Base-by-base conservation (phyloP, 768 basidiomycete species). In the Trametes cingulata region DNA sequence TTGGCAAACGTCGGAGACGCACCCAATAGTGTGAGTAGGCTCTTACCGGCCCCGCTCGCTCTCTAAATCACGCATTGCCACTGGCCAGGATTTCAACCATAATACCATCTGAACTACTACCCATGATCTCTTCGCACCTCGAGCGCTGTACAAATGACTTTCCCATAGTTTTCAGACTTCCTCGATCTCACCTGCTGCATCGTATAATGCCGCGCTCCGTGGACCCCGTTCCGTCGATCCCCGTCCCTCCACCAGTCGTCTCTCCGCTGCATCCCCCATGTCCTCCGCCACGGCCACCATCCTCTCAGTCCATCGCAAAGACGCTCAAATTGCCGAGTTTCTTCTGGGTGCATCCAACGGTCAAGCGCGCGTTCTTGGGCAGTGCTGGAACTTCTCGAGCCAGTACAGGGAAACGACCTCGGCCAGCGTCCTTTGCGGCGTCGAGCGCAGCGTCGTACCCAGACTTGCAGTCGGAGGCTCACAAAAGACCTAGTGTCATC, bases 1-100 rank as follows among this genome's bases (percentile, higher is more conserved):
- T 52, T 59, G 58, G 87, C 58, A 93, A 91, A 93, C 91, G 0
- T 92, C 90, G 2, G 78, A 82, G 22, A 82, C 88, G 0, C 92
- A 93, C 73, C 92, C 93, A 7, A 90, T 95, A 69, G 91, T 93
- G 90, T 91, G 62, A 52, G 82, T 75, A n/a, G n/a, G n/a, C n/a
- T n/a, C n/a, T n/a, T n/a, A n/a, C n/a, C n/a, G n/a, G n/a, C n/a
- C n/a, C n/a, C n/a, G n/a, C n/a, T n/a, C n/a, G n/a, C n/a, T n/a
- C n/a, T n/a, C n/a, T n/a, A n/a, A n/a, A n/a, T n/a, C n/a, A n/a
- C n/a, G n/a, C n/a, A n/a, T n/a, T n/a, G n/a, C n/a, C n/a, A n/a
- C n/a, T 6, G n/a, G 13, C 17, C 12, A 84, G 83, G 61, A 78
- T 85, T 40, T 86, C 85, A 0, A 73, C 77, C n/a, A 77, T 87